Conservation (phyloP, 2,329 filamentous ascomycete genomes). For the Verticillium klebahnii region DNA sequence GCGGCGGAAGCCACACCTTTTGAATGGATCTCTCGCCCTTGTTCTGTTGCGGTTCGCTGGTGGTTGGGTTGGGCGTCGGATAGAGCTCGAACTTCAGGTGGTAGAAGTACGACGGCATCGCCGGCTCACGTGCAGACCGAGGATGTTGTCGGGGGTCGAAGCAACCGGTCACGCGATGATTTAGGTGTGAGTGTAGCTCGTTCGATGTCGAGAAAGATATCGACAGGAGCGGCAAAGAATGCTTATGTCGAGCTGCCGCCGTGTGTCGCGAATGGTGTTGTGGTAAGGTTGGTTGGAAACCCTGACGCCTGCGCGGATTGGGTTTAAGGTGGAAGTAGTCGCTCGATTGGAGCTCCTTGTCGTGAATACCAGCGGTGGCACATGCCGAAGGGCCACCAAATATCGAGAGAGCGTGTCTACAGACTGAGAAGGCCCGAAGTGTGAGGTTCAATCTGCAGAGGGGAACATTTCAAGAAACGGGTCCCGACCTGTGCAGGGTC, state of each 20-base stretch:
- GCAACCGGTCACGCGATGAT: no score
- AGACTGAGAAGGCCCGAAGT: background rate
- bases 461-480: background rate
- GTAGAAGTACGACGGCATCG: slow-evolving; percentile 57
- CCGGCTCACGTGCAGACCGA: background rate
- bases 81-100: slow-evolving; percentile 66
- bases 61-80: slow-evolving; percentile 34
- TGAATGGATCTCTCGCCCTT: slow-evolving; percentile 4
- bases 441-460: background rate
- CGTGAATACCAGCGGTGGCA: background rate
- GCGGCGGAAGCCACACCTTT: slow-evolving; percentile 46
- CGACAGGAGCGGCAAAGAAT: background rate
- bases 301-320: background rate
- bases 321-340: background rate
- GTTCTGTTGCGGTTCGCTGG: background rate
- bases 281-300: background rate
- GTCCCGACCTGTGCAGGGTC: background rate
- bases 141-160: background rate
- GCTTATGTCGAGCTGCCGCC: background rate
- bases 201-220: background rate
- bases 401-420: background rate
- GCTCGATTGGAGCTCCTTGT: background rate
- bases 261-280: background rate
- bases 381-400: background rate
- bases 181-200: no score